Percentiles rank a stretch among this genome's conserved stretches.
phyloP scores from a whole-genome alignment of 1,284 basidiomycete species.

The Sanghuangporus weigelae region DNA sequence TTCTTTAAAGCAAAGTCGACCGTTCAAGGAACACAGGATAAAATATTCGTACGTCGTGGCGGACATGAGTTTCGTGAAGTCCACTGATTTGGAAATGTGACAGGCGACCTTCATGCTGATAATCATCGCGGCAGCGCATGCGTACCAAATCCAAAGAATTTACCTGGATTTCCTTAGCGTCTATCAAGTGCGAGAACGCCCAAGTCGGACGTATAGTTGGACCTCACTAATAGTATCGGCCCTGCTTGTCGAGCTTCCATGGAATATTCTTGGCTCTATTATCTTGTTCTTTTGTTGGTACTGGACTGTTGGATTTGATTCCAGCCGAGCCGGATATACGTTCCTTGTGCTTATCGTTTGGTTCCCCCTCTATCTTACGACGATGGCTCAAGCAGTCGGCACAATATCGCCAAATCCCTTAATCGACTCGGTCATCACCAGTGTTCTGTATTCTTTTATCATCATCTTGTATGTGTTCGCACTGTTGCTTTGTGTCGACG shows the following conservation, averaged over 20 bases:
- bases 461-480: constrained; percentile 13
- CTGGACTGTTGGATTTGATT: constrained; percentile 18
- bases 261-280: constrained; percentile 15
- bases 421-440: constrained; percentile 15
- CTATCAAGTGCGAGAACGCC: constrained; percentile 18
- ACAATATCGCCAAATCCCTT: constrained; percentile 15
- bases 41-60: constrained; percentile 28
- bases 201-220: constrained; percentile 18
- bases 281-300: constrained; percentile 22
- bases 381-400: constrained; percentile 21
- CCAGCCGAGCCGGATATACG: constrained; percentile 14
- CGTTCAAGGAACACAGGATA: constrained; percentile 17
- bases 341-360: constrained; percentile 10
- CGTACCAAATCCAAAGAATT: constrained; percentile 42
- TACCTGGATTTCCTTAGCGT: constrained; percentile 30
- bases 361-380: constrained; percentile 16
- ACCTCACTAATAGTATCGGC: constrained; percentile 13
- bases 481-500: not conserved
- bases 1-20: constrained; percentile 17
- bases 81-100: not conserved
- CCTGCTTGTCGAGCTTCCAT: constrained; percentile 14
- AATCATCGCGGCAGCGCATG: constrained; percentile 38
- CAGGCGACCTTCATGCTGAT: constrained; percentile 44
- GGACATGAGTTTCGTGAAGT: constrained; percentile 39
- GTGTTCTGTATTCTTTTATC: constrained; percentile 16